Percentiles rank a stretch among this genome's conserved stretches.
Evolutionary conservation across 148 eudicot species (phyloP).

Genomic region (Amaranthus hypochondriacus): DNA sequence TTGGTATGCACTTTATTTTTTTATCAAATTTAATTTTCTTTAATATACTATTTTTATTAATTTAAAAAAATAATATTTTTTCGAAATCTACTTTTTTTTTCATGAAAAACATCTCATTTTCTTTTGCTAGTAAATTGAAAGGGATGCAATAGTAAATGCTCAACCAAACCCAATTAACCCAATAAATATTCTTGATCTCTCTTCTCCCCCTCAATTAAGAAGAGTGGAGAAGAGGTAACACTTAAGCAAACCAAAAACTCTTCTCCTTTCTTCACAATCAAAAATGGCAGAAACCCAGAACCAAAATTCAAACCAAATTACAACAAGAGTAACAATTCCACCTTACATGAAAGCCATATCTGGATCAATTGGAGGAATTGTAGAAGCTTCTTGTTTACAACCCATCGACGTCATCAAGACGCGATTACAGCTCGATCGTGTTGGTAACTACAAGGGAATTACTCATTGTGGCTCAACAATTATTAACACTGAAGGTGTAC

Average conservation of each 20-base stretch:
- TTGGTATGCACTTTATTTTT: too few relatives aligned
- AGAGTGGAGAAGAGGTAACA: background rate
- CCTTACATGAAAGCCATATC: conserved; percentile 77
- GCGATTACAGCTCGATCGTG: conserved; percentile 67
- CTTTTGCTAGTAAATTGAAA: too few relatives aligned
- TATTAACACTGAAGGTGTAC: conserved; percentile 54
- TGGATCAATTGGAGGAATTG: conserved; percentile 74
- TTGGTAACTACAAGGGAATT: conserved; percentile 67
- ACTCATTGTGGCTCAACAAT: conserved; percentile 67
- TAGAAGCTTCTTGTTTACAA: conserved; percentile 76
- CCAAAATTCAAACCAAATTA: background rate
- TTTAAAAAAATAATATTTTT: too few relatives aligned
- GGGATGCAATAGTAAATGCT: too few relatives aligned
- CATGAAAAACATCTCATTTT: too few relatives aligned
- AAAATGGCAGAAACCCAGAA: conserved; percentile 14
- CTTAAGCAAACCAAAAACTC: background rate
- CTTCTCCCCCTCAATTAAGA: background rate
- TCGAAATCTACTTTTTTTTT: too few relatives aligned
- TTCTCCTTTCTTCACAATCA: background rate
- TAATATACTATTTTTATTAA: too few relatives aligned
- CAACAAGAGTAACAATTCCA: conserved; percentile 33
- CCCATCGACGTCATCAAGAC: conserved; percentile 94
- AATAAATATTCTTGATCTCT: too few relatives aligned
- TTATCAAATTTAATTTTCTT: too few relatives aligned
- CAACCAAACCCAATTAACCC: background rate